Conservation (phyloP, 495 filamentous ascomycete genomes). For the Tuber borchii region DNA sequence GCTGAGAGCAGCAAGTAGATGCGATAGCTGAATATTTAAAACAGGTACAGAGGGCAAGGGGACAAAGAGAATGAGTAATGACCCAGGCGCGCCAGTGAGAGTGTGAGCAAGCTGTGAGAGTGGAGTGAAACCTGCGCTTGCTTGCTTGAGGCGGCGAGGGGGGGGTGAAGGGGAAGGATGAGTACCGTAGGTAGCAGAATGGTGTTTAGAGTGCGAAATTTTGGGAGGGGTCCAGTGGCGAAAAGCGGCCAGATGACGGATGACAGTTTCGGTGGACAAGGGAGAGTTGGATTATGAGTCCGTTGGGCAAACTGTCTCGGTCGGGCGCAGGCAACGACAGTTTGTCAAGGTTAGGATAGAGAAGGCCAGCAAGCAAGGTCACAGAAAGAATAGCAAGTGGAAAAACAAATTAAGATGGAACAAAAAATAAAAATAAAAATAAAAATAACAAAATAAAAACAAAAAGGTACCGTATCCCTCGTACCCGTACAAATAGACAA, state of each 20-base stretch:
- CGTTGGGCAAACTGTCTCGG: constrained; percentile 29
- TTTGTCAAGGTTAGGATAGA: constrained; percentile 20
- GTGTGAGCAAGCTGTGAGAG: constrained; percentile 29
- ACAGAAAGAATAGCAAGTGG: not conserved
- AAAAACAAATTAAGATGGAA: not conserved
- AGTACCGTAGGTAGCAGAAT: constrained; percentile 13
- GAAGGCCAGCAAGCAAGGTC: constrained; percentile 11
- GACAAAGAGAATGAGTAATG: constrained; percentile 30
- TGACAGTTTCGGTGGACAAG: constrained; percentile 36
- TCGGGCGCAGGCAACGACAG: constrained; percentile 29
- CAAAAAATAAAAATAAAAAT: constrained; percentile 1
- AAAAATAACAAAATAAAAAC: not conserved
- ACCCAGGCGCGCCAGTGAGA: constrained; percentile 26
- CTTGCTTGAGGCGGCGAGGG: constrained; percentile 16
- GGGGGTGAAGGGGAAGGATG: constrained; percentile 12
- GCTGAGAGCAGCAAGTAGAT: constrained; percentile 40
- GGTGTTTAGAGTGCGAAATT: not conserved
- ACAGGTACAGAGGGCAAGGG: constrained; percentile 23
- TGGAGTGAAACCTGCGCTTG: constrained; percentile 22
- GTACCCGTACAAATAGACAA: not conserved
- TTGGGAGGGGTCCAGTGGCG: constrained; percentile 29
- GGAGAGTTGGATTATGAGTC: constrained; percentile 29
- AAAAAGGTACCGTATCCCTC: not conserved
- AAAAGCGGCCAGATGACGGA: constrained; percentile 21
- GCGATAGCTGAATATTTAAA: constrained; percentile 40